phyloP scores from a whole-genome alignment of 108 stramenopile genomes.

The Craspedostauros australis region DNA sequence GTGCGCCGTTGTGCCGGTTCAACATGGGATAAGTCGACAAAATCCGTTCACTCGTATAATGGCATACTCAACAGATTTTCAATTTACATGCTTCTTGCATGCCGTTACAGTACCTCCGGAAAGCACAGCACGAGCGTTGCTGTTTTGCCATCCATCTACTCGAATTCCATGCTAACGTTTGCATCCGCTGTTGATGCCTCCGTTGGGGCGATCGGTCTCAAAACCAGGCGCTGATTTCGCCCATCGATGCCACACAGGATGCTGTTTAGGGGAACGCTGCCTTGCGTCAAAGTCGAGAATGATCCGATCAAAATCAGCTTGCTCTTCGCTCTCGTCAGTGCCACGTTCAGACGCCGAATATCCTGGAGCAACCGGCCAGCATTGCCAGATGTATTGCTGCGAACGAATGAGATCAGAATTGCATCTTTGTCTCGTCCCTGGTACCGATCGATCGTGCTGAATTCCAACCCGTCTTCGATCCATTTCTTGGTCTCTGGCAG shows the following conservation, averaged over 20 bases:
- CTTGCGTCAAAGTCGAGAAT: constrained; percentile 48
- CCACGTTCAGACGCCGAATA: constrained; percentile 82
- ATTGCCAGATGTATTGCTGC: constrained; percentile 66
- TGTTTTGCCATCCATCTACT: no score
- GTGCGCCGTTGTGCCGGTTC: no score
- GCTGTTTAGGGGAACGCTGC: constrained; percentile 62
- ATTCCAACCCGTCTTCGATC: constrained; percentile 65
- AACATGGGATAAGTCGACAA: no score
- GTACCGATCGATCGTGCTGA: constrained; percentile 86
- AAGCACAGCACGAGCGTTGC: no score
- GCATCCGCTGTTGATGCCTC: no score
- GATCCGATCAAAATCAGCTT: constrained; percentile 89
- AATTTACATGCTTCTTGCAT: no score
- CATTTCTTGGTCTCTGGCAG: constrained; percentile 18
- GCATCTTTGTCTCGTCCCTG: constrained; percentile 88
- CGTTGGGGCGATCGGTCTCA: no score
- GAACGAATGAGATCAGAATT: constrained; percentile 80
- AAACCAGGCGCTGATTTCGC: constrained; percentile 13
- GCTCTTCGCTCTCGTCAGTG: constrained; percentile 79
- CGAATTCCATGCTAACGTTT: no score
- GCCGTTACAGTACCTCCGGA: no score
- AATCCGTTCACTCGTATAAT: no score
- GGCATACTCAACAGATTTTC: no score
- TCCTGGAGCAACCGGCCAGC: constrained; percentile 74
- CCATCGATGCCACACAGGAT: constrained; percentile 42